Base-by-base conservation (phyloP, 768 basidiomycete genomes). In the Leccinum sublutescens region DNA sequence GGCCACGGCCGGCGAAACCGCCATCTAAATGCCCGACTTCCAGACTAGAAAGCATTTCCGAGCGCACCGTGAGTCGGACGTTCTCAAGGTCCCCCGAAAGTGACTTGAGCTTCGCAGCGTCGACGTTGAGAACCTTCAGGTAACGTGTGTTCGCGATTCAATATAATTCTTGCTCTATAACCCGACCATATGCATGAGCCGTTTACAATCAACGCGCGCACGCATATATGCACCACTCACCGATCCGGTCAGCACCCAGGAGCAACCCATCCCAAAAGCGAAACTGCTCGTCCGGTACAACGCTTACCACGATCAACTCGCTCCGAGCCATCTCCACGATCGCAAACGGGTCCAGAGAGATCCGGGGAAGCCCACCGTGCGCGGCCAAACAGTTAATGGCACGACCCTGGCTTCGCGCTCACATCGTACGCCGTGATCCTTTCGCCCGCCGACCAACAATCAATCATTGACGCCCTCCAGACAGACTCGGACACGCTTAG, bases 231-330 rank as follows among this genome's bases (percentile, higher is more conserved):
- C 15, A 29, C 49, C 31, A 81, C 87, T 72, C 63, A 95, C 94
- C 92, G 55, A 95, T 84, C 89, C 92, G 94, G 67, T 95, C 89
- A 15, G 81, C 77, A 11, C 87, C 86, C 36, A 97, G 75, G n/a
- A n/a, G n/a, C 47, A 97, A 72, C 0, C 95, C 96, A 70, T 98
- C 96, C 96, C 95, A 98, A 54, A 93, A 81, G 62, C 80, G 79
- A 49, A 97, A 63, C 51, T 78, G 76, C 65, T 87, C 91, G 71
- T 91, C 94, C 57, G 83, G 77, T 14, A 89, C 92, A 55, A 85
- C 77, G 68, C 90, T 95, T 63, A 83, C 79, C 9, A 96, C 92
- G 52, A 82, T 82, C 52, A 96, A 70, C 62, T 83, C 77, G 47
- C 86, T n/a, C n/a, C n/a, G n/a, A n/a, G n/a, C 80, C 55, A 82